Base-by-base conservation (phyloP, 2,329 filamentous ascomycete genomes). In the Teratosphaeria zuluensis region DNA sequence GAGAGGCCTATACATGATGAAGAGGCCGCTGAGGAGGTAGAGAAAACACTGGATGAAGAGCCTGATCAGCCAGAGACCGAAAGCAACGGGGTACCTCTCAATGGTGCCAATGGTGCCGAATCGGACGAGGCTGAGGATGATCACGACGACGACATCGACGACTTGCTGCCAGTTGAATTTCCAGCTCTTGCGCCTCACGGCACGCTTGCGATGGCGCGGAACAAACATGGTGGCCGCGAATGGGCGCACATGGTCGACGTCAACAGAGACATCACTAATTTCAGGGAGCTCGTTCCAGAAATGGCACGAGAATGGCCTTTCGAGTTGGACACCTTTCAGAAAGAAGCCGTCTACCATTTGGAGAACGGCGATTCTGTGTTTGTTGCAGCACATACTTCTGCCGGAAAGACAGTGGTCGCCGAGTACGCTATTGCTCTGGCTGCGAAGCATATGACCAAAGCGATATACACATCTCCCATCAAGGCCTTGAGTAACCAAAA, bases 231-330 rank as follows among this genome's bases (percentile, higher is more conserved):
- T 46, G 88, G 89, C 6, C 87, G 84, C 67, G 90, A 97, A 76
- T 99, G 94, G 92, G 94, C 94, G 56, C 94, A 99, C 75, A 95
- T 99, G 85, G 92, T 99, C 1, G 92, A 99, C 72, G 87, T 97
- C 66, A 92, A 92, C 68, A 84, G 90, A 60, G 89, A 92, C 56
- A 95, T 97, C 68, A 81, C 89, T n/a, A 97, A 97, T 70, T 97
- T 99, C 74, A 80, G 82, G 59, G 92, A 96, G 61, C 79, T 99
- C 42, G 92, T 99, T 7, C 94, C 94, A 0, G 89, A 97, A 61
- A 96, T 97, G 91, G 94, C 94, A 1, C 84, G 88, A 63, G 88
- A 95, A 63, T 99, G 92, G 89, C 92, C 92, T 0, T 99, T 99
- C 65, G 94, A 99, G 73, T 84, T 97, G 38, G 94, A 99, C 68